Evolutionary conservation across 2,329 filamentous ascomycete species (phyloP), one percentile per base, ranked within the genome.

Genomic region (Stemphylium vesicarium): DNA sequence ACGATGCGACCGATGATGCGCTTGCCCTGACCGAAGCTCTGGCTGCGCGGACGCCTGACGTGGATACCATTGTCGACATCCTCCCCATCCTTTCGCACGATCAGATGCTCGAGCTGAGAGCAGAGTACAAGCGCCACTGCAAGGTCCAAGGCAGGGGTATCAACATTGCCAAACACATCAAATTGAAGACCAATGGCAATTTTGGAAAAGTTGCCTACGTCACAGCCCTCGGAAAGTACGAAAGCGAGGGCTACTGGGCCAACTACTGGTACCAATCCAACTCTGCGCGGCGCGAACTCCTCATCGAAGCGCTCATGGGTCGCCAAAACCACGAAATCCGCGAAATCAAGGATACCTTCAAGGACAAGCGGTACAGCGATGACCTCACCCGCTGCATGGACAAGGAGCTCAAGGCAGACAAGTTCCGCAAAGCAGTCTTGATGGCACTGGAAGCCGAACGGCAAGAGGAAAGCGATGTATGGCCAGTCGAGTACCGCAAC

Each of bases 231-330:
- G 95, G 95, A 9, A 84, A 85, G 47, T 98, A 92, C 88, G 95
- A 97, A 78, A 89, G 88, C 64, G 95, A 99, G 75, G 91, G 92
- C 0, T 96, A 96, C 81, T 99, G 95, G 93, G 92, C 94, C 56
- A 98, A 97, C 75, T 96, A 92, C 76, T 98, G 92, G 88, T 98
- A 97, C 78, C 94, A 97, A 72, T 88, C 88, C 33, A 90, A 94
- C 75, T 90, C 88, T 67, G 91, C 88, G 7, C 85, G 92, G 2
- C 86, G 93, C 5, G 94, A 98, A 75, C 82, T 99, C 32, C 84
- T 99, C 48, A 97, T 98, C 66, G 95, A 99, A 77, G 86, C 88
- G 5, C 83, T 99, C 16, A 96, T 97, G 87, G 95, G 95, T 0
- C 86, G 93, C 5, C 87, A 87, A 24, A 97, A 97, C 74, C 81